Conservation (phyloP, 805 yeast species). For the Saturnispora zaruensis region DNA sequence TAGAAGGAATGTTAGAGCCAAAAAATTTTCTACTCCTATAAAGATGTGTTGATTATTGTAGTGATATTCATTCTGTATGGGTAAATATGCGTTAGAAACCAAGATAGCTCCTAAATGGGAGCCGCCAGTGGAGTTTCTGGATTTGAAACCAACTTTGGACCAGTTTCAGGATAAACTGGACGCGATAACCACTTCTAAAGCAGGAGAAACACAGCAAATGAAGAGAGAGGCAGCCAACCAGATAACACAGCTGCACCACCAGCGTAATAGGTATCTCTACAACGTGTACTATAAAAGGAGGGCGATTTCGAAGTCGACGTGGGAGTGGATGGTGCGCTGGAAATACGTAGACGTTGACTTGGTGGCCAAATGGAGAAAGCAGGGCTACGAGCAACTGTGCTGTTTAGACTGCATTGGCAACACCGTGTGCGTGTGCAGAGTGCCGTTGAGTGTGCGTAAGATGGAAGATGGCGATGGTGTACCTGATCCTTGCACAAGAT, state of each 20-base stretch:
- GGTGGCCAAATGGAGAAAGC: constrained; percentile 57
- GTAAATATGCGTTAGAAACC: background rate
- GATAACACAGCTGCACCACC: constrained; percentile 61
- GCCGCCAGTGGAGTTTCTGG: constrained; percentile 70
- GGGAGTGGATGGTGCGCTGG: constrained; percentile 64
- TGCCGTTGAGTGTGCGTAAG: constrained; percentile 47
- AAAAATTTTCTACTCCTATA: background rate
- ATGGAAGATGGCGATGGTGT: constrained; percentile 26
- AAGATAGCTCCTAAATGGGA: constrained; percentile 24
- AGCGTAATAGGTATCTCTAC: constrained; percentile 66
- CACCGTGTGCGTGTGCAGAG: constrained; percentile 76
- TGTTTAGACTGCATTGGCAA: constrained; percentile 75
- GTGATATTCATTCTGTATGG: background rate
- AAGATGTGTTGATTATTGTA: background rate
- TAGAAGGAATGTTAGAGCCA: background rate
- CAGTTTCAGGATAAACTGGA: constrained; percentile 48
- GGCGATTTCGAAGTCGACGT: constrained; percentile 56
- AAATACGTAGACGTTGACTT: constrained; percentile 58
- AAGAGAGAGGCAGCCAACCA: constrained; percentile 61
- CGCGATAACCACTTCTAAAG: constrained; percentile 38
- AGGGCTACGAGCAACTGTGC: constrained; percentile 79
- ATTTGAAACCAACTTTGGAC: constrained; percentile 55
- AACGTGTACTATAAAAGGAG: constrained; percentile 64
- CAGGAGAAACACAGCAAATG: constrained; percentile 27
- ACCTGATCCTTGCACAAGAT: constrained; percentile 49